These are phyloP conservation scores for Geopyxis carbonaria DNA, from an alignment of 495 filamentous ascomycete genomes.

Conservation along the genomic window DNA sequence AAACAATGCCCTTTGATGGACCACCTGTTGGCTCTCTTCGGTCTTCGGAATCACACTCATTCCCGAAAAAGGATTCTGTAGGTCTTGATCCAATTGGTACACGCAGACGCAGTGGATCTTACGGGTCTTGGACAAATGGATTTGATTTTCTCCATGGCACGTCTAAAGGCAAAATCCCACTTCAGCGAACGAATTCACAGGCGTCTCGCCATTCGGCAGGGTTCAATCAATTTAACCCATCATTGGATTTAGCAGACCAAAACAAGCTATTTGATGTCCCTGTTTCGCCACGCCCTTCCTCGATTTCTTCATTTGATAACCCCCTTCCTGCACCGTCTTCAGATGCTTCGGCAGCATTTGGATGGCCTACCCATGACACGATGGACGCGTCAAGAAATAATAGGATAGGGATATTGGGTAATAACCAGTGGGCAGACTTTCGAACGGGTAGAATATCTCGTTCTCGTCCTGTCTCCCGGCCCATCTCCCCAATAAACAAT, in stretches of 20 bases:
- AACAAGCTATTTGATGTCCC: conserved; percentile 38
- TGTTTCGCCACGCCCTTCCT: conserved; percentile 57
- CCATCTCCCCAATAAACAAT: conserved; percentile 13
- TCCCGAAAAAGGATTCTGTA: conserved; percentile 42
- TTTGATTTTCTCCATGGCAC: conserved; percentile 31
- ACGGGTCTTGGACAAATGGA: conserved; percentile 39
- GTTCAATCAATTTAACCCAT: conserved; percentile 47
- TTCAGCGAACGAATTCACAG: conserved; percentile 23
- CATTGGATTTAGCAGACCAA: conserved; percentile 41
- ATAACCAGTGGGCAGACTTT: conserved; percentile 38
- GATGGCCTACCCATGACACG: conserved; percentile 41
- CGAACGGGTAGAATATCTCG: conserved; percentile 1
- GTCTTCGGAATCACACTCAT: conserved; percentile 63
- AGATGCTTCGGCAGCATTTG: conserved; percentile 49
- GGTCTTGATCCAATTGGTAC: conserved; percentile 49
- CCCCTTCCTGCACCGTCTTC: conserved; percentile 60
- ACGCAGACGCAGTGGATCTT: conserved; percentile 45
- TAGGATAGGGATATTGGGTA: conserved; percentile 19
- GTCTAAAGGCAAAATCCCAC: conserved; percentile 25
- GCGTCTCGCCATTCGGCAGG: conserved; percentile 16
- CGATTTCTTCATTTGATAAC: conserved; percentile 60
- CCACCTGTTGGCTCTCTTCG: conserved; percentile 52
- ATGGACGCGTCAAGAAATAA: conserved; percentile 27
- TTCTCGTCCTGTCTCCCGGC: conserved; percentile 12
- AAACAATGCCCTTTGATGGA: conserved; percentile 45